Conservation (phyloP, 345 rosid genomes). For the Camelina hispida region DNA sequence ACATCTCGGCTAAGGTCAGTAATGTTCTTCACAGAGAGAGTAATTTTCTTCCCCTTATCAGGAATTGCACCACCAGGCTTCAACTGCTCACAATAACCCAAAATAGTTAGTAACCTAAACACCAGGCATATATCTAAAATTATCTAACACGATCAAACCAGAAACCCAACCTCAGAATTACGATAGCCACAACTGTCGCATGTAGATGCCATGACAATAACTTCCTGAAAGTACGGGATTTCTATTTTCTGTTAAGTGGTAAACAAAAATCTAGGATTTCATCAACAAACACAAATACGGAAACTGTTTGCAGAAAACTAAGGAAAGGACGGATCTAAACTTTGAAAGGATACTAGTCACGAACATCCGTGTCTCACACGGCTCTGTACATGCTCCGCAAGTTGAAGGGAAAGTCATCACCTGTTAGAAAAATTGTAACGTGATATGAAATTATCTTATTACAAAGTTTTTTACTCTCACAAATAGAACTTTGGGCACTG, state of each 20-base stretch:
- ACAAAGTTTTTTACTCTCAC: background rate
- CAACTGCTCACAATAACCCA: constrained; percentile 56
- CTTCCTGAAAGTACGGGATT: constrained; percentile 97
- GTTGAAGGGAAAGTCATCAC: constrained; percentile 60
- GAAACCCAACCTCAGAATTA: constrained; percentile 80
- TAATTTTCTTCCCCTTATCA: constrained; percentile 79
- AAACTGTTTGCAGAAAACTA: background rate
- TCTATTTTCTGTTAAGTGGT: constrained; percentile 60
- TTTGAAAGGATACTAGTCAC: constrained; percentile 55
- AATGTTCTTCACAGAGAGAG: constrained; percentile 57
- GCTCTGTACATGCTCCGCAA: constrained; percentile 51
- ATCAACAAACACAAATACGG: constrained; percentile 12
- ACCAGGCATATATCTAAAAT: background rate
- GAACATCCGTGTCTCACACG: constrained; percentile 55
- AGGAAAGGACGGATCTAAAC: background rate
- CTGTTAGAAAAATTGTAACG: constrained; percentile 35
- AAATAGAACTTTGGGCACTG: background rate
- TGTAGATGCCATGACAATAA: constrained; percentile 95
- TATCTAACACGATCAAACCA: constrained; percentile 9
- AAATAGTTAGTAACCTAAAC: constrained; percentile 27
- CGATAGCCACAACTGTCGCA: constrained; percentile 93
- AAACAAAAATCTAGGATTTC: constrained; percentile 36
- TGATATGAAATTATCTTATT: constrained; percentile 1
- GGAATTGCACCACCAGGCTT: constrained; percentile 92
- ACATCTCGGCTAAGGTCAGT: constrained; percentile 88